These are phyloP conservation scores for Millerozyma acaciae DNA, from an alignment of 805 yeast species.

Conservation along the genomic window DNA sequence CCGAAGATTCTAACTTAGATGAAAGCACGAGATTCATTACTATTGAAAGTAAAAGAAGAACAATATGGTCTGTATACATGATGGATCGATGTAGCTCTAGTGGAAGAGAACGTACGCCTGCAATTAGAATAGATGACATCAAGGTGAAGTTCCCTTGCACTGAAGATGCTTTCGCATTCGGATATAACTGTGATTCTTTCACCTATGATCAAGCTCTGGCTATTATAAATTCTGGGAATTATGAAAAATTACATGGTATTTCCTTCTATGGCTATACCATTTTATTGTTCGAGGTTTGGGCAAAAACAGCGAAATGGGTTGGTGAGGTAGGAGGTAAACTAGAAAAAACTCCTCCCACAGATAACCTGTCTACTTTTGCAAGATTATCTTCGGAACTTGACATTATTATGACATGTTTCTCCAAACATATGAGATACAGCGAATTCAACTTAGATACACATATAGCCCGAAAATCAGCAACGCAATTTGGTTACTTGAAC, in stretches of 20 bases:
- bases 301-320: slow-evolving; percentile 35
- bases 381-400: slow-evolving; percentile 22
- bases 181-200: slow-evolving; percentile 14
- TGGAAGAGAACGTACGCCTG: slow-evolving; percentile 30
- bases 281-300: slow-evolving; percentile 34
- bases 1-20: slow-evolving; percentile 10
- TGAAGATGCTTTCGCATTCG: slow-evolving; percentile 28
- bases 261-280: slow-evolving; percentile 28
- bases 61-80: slow-evolving; percentile 40
- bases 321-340: slow-evolving; percentile 29
- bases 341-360: slow-evolving; percentile 29
- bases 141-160: slow-evolving; percentile 26
- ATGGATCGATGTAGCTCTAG: slow-evolving; percentile 40
- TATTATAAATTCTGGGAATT: slow-evolving; percentile 10
- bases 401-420: slow-evolving; percentile 19
- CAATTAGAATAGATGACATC: slow-evolving; percentile 31
- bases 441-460: slow-evolving; percentile 24
- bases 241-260: slow-evolving; percentile 2
- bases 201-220: slow-evolving; percentile 12
- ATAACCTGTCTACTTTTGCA: slow-evolving; percentile 20
- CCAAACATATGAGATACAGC: slow-evolving; percentile 18
- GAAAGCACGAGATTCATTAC: slow-evolving; percentile 17
- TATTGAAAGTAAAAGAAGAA: slow-evolving; percentile 30
- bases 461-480: slow-evolving; percentile 24
- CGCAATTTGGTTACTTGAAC: slow-evolving; percentile 33